Conservation (phyloP, 306 rosid genomes). For the Casuarina equisetifolia region DNA sequence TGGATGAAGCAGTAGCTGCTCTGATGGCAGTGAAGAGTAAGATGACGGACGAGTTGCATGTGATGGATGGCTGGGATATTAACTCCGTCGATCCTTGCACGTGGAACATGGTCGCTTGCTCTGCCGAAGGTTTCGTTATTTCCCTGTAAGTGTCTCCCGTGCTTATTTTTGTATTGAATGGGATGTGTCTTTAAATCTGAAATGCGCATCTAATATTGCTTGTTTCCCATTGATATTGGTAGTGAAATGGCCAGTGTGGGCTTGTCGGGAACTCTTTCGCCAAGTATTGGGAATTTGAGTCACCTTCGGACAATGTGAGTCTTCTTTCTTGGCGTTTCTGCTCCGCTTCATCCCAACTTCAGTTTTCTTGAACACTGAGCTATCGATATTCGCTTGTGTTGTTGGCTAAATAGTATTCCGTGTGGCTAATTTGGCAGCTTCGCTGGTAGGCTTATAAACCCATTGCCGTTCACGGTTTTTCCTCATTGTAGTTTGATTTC, state of each 20-base stretch:
- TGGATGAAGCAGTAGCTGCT: conserved; percentile 70
- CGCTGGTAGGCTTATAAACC: background rate
- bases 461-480: no score
- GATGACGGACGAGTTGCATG: conserved; percentile 60
- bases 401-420: background rate
- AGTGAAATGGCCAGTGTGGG: conserved; percentile 80
- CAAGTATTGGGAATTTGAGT: conserved; percentile 80
- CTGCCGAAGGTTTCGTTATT: conserved; percentile 70
- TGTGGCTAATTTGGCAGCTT: background rate
- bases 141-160: conserved; percentile 61
- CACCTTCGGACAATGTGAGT: conserved; percentile 80
- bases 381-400: background rate
- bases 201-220: background rate
- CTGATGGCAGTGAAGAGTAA: conserved; percentile 87
- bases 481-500: no score
- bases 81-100: conserved; percentile 98
- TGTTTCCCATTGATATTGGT: conserved; percentile 24
- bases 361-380: background rate
- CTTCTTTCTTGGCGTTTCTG: conserved; percentile 16
- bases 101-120: conserved; percentile 90
- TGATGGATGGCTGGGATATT: conserved; percentile 85
- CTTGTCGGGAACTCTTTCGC: conserved; percentile 77
- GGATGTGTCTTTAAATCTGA: conserved; percentile 15
- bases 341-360: conserved; percentile 13
- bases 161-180: conserved; percentile 5